These are phyloP conservation scores for Penicillium expansum DNA, from an alignment of 2,329 filamentous ascomycete genomes.

Conservation along the genomic window DNA sequence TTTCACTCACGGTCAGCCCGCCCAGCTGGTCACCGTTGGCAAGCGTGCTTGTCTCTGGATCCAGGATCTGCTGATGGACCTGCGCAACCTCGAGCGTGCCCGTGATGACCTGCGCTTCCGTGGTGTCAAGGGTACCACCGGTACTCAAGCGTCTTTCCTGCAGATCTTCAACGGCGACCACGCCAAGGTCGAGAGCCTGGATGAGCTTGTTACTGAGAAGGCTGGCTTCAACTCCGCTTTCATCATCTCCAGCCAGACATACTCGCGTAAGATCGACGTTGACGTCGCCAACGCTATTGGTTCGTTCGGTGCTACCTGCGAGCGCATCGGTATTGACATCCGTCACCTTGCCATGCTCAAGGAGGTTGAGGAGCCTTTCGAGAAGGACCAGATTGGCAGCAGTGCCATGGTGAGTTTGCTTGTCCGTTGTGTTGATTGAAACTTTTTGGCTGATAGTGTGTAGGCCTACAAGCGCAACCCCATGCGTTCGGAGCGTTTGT, in stretches of 20 bases:
- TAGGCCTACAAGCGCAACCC: conserved; percentile 63
- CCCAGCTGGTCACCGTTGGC: conserved; percentile 64
- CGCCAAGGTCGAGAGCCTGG: conserved; percentile 59
- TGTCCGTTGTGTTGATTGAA: background rate
- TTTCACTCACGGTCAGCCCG: conserved; percentile 66
- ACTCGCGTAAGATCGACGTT: conserved; percentile 78
- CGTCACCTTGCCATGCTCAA: conserved; percentile 72
- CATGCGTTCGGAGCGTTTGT: conserved; percentile 59
- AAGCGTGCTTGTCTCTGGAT: conserved; percentile 68
- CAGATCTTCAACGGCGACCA: conserved; percentile 64
- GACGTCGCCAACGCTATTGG: conserved; percentile 76
- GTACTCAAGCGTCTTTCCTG: conserved; percentile 75
- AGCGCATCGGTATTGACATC: conserved; percentile 72
- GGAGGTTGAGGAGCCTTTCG: conserved; percentile 82
- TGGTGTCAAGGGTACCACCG: conserved; percentile 69
- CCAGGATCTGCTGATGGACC: conserved; percentile 72
- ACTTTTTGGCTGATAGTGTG: conserved; percentile 41
- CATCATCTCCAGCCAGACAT: conserved; percentile 69
- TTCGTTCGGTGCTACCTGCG: conserved; percentile 74
- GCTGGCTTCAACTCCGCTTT: conserved; percentile 62
- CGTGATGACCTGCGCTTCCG: conserved; percentile 70
- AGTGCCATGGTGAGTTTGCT: conserved; percentile 51
- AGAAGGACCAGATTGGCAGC: conserved; percentile 72
- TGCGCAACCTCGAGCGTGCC: conserved; percentile 68
- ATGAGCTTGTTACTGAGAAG: conserved; percentile 63